Conservation (phyloP, 352 stramenopile species). For the Phytopythium oedochilum region DNA sequence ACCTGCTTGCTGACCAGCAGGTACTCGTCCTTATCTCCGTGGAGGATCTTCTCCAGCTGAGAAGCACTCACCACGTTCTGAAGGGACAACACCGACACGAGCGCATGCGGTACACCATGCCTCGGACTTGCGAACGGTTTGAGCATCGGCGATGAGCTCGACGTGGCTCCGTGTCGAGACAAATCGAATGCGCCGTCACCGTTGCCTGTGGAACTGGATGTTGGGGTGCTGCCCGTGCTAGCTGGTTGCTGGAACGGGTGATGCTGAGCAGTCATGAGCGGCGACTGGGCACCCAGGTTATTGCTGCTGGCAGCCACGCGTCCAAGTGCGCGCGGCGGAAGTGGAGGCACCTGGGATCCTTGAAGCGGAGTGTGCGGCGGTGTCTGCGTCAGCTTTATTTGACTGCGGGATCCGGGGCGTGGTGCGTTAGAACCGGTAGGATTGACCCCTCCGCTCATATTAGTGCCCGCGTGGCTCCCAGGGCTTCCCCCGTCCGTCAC, state of each 20-base stretch:
- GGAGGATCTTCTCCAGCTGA: conserved; percentile 67
- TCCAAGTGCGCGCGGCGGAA: conserved; percentile 24
- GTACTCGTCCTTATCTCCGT: conserved; percentile 58
- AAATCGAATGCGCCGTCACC: neutral
- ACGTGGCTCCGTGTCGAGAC: neutral
- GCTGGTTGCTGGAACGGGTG: neutral
- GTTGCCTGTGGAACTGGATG: neutral
- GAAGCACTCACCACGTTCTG: conserved; percentile 59
- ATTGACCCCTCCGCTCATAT: neutral
- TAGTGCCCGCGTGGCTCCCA: neutral
- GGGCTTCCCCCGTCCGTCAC: neutral
- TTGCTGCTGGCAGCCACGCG: conserved; percentile 14
- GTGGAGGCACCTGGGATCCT: conserved; percentile 19
- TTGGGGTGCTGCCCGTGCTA: conserved; percentile 1
- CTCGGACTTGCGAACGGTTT: neutral
- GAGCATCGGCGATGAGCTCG: neutral
- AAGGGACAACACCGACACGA: conserved; percentile 73
- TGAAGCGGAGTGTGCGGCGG: neutral
- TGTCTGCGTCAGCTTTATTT: neutral
- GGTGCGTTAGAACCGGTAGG: neutral
- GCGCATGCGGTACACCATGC: conserved; percentile 28
- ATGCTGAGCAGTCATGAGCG: neutral
- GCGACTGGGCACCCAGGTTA: conserved; percentile 7
- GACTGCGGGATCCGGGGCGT: neutral
- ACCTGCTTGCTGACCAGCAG: conserved; percentile 44